A percentile compares a stretch with the other conserved stretches of the same genome.
These are phyloP conservation scores for Pythium insidiosum DNA, from an alignment of 352 stramenopile species.

Conservation along the genomic window DNA sequence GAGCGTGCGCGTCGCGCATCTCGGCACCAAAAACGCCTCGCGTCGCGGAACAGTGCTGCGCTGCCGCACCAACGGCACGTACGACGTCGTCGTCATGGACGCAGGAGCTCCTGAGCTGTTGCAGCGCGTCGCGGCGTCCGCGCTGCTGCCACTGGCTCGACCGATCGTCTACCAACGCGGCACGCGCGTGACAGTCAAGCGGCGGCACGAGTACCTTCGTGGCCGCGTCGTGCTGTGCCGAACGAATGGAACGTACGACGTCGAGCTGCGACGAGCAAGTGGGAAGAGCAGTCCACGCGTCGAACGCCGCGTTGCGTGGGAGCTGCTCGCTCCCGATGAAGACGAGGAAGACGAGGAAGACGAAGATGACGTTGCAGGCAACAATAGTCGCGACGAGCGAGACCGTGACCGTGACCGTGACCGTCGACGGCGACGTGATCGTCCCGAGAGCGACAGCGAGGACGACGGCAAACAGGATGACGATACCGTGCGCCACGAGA, in stretches of 20 bases:
- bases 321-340: constrained; percentile 38
- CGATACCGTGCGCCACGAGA: constrained; percentile 20
- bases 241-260: constrained; percentile 47
- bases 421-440: background rate
- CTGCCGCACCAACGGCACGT: constrained; percentile 51
- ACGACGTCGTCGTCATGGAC: constrained; percentile 50
- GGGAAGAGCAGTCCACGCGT: background rate
- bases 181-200: constrained; percentile 39
- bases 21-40: constrained; percentile 34
- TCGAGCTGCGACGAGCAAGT: constrained; percentile 19
- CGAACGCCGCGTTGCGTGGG: constrained; percentile 13
- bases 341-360: constrained; percentile 16
- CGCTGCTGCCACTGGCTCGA: constrained; percentile 16
- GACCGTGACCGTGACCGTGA: background rate
- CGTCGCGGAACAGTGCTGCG: constrained; percentile 36
- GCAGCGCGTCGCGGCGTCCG: constrained; percentile 20
- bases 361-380: constrained; percentile 11
- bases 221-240: constrained; percentile 27
- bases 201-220: constrained; percentile 46
- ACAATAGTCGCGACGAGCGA: constrained; percentile 2
- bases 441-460: constrained; percentile 5
- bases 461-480: constrained; percentile 11
- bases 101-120: constrained; percentile 31
- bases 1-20: constrained; percentile 30
- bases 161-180: constrained; percentile 26